Percentiles rank a stretch among this genome's conserved stretches.
phyloP scores from a whole-genome alignment of 1,284 basidiomycete species.

The Hemileia vastatrix region DNA sequence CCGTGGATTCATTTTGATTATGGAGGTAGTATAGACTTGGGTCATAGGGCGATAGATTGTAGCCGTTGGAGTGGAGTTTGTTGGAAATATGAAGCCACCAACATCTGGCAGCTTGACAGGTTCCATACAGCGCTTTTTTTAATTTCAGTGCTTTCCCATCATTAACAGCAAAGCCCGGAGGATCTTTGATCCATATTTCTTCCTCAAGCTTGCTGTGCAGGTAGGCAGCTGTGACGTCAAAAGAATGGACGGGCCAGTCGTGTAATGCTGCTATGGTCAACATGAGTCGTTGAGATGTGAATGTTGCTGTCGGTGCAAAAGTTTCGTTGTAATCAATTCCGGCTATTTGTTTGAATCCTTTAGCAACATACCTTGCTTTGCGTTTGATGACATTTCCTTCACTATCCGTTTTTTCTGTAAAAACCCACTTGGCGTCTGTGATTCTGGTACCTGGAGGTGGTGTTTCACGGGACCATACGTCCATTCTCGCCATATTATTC shows the following conservation, averaged over 20 bases:
- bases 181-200: background rate
- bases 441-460: background rate
- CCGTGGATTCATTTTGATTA: too few species aligned
- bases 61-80: too few species aligned
- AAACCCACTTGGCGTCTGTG: background rate
- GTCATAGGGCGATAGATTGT: too few species aligned
- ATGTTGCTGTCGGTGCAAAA: background rate
- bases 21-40: too few species aligned
- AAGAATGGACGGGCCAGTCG: background rate
- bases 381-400: background rate
- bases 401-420: background rate
- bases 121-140: slow-evolving; percentile 2
- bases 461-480: background rate
- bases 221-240: slow-evolving; percentile 5
- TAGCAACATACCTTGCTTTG: background rate
- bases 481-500: background rate
- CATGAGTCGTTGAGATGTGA: background rate
- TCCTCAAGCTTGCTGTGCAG: slow-evolving; percentile 2
- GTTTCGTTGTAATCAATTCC: background rate
- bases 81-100: too few species aligned
- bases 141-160: background rate
- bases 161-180: background rate
- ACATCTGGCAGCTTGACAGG: background rate
- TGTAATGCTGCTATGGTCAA: background rate
- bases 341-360: background rate